phyloP scores from a whole-genome alignment of 148 eudicot species.

The Amaranthus cruentus region DNA sequence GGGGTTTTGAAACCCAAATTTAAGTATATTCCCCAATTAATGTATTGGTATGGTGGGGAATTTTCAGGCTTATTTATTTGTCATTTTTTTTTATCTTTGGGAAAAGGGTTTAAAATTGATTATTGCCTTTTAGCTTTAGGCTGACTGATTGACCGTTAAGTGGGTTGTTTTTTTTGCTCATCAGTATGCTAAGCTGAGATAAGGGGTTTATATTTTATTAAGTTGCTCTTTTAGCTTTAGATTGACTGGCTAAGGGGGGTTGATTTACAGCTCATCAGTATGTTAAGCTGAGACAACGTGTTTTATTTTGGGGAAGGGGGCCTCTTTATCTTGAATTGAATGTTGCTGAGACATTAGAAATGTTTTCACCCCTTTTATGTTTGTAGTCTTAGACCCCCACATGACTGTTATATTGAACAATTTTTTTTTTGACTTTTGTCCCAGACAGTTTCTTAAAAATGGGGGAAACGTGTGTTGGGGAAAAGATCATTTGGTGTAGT shows the following conservation, averaged over 20 bases:
- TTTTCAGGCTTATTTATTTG: background rate
- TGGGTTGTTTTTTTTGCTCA: background rate
- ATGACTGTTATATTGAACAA: slow-evolving; percentile 9
- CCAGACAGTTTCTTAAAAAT: slow-evolving; percentile 81
- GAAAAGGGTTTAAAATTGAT: background rate
- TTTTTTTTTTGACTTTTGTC: slow-evolving; percentile 9
- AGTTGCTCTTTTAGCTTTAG: background rate
- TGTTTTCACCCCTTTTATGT: background rate
- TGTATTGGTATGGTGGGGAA: background rate
- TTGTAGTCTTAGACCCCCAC: background rate
- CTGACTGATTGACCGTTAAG: background rate
- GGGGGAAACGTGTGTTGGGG: slow-evolving; percentile 96
- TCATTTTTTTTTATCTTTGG: background rate
- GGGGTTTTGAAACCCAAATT: background rate
- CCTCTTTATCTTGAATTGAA: background rate
- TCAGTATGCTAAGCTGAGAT: background rate
- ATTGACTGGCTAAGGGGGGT: background rate
- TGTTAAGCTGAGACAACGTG: no score
- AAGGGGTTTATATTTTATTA: background rate
- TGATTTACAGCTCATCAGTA: background rate
- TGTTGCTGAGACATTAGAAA: background rate
- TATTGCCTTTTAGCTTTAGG: background rate
- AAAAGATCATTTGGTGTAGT: slow-evolving; percentile 97
- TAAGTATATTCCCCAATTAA: background rate
- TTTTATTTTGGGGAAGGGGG: background rate